phyloP scores from a whole-genome alignment of 208 protist species.

The Crithidia mellificae region DNA sequence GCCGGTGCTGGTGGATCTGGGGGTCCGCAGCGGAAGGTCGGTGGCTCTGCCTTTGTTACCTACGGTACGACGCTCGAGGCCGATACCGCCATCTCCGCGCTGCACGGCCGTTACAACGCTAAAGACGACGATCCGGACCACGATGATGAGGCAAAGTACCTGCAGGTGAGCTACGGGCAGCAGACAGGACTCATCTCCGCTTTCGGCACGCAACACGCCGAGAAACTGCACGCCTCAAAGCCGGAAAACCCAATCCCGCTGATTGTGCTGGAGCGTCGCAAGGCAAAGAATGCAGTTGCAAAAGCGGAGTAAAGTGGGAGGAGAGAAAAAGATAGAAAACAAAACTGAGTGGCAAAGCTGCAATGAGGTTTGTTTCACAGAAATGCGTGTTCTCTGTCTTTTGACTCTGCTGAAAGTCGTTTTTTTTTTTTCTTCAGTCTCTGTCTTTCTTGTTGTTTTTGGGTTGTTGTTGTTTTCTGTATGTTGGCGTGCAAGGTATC shows the following conservation, averaged over 20 bases:
- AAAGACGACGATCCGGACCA: slow-evolving; percentile 39
- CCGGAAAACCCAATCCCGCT: slow-evolving; percentile 58
- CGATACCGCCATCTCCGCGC: slow-evolving; percentile 63
- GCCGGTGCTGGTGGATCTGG: neutral
- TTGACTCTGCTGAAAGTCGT: too few relatives aligned
- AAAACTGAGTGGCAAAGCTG: too few relatives aligned
- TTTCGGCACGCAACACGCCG: slow-evolving; percentile 49
- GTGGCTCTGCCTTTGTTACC: slow-evolving; percentile 67
- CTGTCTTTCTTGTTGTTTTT: too few relatives aligned
- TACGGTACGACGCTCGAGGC: slow-evolving; percentile 69
- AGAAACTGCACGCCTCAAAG: slow-evolving; percentile 38
- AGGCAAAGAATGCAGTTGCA: neutral
- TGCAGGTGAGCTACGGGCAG: slow-evolving; percentile 67
- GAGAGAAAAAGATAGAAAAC: neutral
- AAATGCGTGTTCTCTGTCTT: too few relatives aligned
- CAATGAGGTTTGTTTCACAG: too few relatives aligned
- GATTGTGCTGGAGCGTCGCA: slow-evolving; percentile 16
- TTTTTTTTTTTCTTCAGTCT: too few relatives aligned
- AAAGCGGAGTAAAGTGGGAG: neutral
- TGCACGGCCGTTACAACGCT: slow-evolving; percentile 68
- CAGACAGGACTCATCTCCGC: slow-evolving; percentile 53
- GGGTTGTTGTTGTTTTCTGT: too few relatives aligned
- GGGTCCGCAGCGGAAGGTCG: slow-evolving; percentile 36
- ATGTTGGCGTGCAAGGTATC: too few relatives aligned
- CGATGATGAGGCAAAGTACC: slow-evolving; percentile 36